Conservation (phyloP, 2,329 filamentous ascomycete genomes). For the Clarireedia sp. region DNA sequence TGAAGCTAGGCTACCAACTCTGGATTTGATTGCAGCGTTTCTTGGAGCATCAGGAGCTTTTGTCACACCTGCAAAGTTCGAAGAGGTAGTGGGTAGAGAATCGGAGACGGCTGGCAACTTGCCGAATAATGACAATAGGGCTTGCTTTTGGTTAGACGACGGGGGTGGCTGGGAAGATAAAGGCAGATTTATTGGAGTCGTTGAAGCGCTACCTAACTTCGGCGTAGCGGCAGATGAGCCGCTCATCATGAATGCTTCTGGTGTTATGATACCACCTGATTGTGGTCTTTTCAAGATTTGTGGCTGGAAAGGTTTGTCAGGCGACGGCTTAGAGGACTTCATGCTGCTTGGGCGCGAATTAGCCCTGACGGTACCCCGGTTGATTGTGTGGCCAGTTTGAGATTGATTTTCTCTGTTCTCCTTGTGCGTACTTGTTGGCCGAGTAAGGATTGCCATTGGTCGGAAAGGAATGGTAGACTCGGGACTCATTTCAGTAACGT, state of each 20-base stretch:
- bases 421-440: conserved; percentile 18
- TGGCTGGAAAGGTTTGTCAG: conserved; percentile 41
- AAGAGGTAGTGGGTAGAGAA: conserved; percentile 6
- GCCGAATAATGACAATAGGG: conserved; percentile 30
- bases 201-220: neutral
- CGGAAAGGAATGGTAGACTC: conserved; percentile 25
- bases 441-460: conserved; percentile 24
- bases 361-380: neutral
- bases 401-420: conserved; percentile 1
- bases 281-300: conserved; percentile 45
- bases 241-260: neutral
- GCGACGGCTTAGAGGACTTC: conserved; percentile 18
- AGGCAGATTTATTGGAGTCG: neutral
- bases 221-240: neutral
- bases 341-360: neutral
- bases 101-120: conserved; percentile 14
- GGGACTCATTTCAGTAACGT: conserved; percentile 19
- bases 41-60: conserved; percentile 11
- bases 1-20: conserved; percentile 27
- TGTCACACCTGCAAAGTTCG: conserved; percentile 8
- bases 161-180: conserved; percentile 29
- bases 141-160: conserved; percentile 38
- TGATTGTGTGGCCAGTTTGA: too few relatives aligned
- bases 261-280: conserved; percentile 24
- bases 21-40: conserved; percentile 17